Conservation (phyloP, 2,329 filamentous ascomycete species). For the Pezicula radicicola region DNA sequence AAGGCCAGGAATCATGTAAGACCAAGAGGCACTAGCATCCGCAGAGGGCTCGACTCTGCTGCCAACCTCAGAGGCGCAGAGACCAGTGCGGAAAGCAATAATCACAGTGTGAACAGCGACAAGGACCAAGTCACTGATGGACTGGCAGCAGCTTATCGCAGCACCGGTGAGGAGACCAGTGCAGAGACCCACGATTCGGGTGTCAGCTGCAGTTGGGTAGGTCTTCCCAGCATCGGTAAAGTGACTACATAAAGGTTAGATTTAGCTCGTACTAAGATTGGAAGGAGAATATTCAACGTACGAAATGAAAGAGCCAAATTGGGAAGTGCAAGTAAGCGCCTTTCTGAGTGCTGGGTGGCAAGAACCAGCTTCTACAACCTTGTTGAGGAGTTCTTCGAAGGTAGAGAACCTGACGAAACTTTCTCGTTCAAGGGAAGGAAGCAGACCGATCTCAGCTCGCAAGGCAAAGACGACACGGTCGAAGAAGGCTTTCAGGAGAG, state of each 20-base stretch:
- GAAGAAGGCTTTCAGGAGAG: background rate
- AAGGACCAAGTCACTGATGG: conserved; percentile 19
- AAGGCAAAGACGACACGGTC: background rate
- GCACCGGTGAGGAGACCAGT: conserved; percentile 25
- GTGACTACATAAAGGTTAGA: background rate
- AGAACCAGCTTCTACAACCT: too few species aligned
- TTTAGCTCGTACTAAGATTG: background rate
- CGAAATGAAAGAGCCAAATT: too few species aligned
- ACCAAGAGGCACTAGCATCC: conserved; percentile 7
- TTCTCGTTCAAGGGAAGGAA: background rate
- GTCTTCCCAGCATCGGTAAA: background rate
- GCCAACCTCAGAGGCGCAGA: conserved; percentile 8
- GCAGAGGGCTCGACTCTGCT: background rate
- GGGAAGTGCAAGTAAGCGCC: too few species aligned
- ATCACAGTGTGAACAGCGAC: conserved; percentile 22
- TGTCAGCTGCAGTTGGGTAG: background rate
- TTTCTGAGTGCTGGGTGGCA: too few species aligned
- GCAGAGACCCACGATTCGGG: conserved; percentile 18
- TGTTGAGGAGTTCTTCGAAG: too few species aligned
- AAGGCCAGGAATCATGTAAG: conserved; percentile 17
- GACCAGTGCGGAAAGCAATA: conserved; percentile 21
- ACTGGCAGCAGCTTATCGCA: conserved; percentile 20
- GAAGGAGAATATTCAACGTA: too few species aligned
- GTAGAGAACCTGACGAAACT: background rate
- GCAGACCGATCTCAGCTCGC: background rate